These are phyloP conservation scores for Hansenula sp. DNA, from an alignment of 1,139 yeast species.

Conservation along the genomic window DNA sequence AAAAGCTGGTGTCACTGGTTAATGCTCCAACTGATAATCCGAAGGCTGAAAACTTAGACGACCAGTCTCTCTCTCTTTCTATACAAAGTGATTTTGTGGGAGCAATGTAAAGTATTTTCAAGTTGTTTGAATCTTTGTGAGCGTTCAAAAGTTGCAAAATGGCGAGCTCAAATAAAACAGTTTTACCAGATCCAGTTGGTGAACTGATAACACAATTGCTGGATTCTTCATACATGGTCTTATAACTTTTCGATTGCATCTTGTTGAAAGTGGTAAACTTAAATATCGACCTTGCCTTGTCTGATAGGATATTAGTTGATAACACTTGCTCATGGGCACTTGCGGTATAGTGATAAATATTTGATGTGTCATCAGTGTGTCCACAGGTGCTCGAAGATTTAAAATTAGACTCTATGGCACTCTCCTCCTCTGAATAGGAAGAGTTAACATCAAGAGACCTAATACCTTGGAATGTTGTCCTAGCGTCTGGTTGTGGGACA, in stretches of 20 bases:
- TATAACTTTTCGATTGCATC: constrained; percentile 46
- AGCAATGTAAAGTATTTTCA: constrained; percentile 44
- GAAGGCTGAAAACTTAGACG: constrained; percentile 28
- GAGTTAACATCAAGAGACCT: background rate
- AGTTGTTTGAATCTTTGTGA: constrained; percentile 14
- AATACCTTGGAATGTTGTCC: background rate
- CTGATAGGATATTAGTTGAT: constrained; percentile 23
- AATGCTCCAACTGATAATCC: constrained; percentile 40
- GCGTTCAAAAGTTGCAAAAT: constrained; percentile 33
- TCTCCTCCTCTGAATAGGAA: background rate
- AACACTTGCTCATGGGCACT: constrained; percentile 1
- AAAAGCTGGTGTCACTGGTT: constrained; percentile 42
- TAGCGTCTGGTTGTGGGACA: no score
- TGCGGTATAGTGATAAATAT: constrained; percentile 7
- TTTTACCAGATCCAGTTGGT: constrained; percentile 58
- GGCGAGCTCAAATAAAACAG: constrained; percentile 50
- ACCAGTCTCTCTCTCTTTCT: constrained; percentile 43
- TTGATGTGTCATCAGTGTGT: background rate
- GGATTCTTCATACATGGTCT: constrained; percentile 28
- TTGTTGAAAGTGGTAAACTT: constrained; percentile 36
- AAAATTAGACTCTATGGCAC: background rate
- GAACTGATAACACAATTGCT: constrained; percentile 44
- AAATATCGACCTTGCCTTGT: constrained; percentile 28
- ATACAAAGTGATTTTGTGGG: constrained; percentile 51
- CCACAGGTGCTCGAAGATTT: background rate